Evolutionary conservation across 768 basidiomycete genomes (phyloP).

Genomic region (Neoboletus subvelutipes): DNA sequence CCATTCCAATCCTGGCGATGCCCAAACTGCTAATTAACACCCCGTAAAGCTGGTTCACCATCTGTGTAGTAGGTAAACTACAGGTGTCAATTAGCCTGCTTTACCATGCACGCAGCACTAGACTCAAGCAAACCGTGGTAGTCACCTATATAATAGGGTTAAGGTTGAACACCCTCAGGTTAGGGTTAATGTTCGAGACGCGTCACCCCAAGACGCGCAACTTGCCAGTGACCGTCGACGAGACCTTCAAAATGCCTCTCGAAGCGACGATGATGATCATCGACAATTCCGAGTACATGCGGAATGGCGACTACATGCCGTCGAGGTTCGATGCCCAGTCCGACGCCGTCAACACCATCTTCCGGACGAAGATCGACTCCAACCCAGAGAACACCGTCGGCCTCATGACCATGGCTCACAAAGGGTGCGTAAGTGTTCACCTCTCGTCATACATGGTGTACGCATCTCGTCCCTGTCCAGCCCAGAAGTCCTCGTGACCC

Average conservation of each 20-base stretch:
- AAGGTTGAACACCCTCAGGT: slow-evolving; percentile 12
- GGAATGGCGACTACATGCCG: slow-evolving; percentile 89
- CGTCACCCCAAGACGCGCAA: slow-evolving; percentile 22
- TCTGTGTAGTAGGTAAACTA: too few relatives aligned
- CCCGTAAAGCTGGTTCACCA: too few relatives aligned
- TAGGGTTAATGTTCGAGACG: slow-evolving; percentile 26
- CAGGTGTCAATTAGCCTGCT: too few relatives aligned
- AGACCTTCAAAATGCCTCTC: slow-evolving; percentile 70
- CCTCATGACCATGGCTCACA: slow-evolving; percentile 97
- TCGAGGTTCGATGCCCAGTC: slow-evolving; percentile 88
- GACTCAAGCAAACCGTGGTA: too few relatives aligned
- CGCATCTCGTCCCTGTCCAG: slow-evolving; percentile 39
- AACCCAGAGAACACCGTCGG: slow-evolving; percentile 99
- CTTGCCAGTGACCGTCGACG: slow-evolving; percentile 16
- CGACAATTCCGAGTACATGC: slow-evolving; percentile 98
- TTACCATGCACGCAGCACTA: too few relatives aligned
- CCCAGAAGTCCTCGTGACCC: slow-evolving; percentile 94
- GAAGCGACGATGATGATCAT: slow-evolving; percentile 98
- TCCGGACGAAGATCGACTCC: slow-evolving; percentile 90
- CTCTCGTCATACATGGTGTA: background rate
- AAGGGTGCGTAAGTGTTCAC: slow-evolving; percentile 59
- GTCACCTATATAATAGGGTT: background rate
- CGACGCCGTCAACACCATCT: slow-evolving; percentile 87
- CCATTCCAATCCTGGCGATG: too few relatives aligned
- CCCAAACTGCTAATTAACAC: too few relatives aligned